These are phyloP conservation scores for Rhodosporidiobolus sp. DNA, from an alignment of 768 basidiomycete genomes.

Conservation along the genomic window DNA sequence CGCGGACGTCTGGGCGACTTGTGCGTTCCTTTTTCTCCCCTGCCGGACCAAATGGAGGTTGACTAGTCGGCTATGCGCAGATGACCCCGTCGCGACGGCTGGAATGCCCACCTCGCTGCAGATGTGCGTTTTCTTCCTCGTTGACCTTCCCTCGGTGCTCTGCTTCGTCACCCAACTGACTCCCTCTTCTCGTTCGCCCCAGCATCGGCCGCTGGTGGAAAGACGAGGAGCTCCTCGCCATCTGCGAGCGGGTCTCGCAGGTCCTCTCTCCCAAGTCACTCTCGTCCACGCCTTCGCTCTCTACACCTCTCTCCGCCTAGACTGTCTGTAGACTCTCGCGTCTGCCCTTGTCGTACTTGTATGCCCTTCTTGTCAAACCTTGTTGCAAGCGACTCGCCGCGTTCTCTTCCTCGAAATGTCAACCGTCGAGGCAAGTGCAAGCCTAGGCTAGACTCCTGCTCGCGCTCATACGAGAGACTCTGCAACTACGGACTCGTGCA, in stretches of 20 bases:
- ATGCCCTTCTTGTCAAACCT: no score
- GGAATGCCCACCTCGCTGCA: constrained; percentile 2
- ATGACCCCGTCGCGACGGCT: background rate
- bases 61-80: background rate
- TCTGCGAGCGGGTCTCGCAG: background rate
- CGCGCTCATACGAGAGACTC: no score
- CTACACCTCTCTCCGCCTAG: background rate
- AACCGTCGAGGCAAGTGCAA: no score
- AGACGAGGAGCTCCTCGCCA: constrained; percentile 12
- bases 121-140: background rate
- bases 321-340: background rate
- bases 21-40: background rate
- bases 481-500: background rate
- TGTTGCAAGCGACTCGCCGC: background rate
- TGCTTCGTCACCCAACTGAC: no score
- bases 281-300: background rate
- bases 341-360: background rate
- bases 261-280: background rate
- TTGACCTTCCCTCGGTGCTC: no score
- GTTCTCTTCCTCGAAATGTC: no score
- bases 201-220: constrained; percentile 1
- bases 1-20: background rate
- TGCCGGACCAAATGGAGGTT: background rate
- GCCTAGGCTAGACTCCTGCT: no score
- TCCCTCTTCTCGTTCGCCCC: background rate